Conservation (phyloP, 306 rosid genomes). For the Crotalaria pallida region DNA sequence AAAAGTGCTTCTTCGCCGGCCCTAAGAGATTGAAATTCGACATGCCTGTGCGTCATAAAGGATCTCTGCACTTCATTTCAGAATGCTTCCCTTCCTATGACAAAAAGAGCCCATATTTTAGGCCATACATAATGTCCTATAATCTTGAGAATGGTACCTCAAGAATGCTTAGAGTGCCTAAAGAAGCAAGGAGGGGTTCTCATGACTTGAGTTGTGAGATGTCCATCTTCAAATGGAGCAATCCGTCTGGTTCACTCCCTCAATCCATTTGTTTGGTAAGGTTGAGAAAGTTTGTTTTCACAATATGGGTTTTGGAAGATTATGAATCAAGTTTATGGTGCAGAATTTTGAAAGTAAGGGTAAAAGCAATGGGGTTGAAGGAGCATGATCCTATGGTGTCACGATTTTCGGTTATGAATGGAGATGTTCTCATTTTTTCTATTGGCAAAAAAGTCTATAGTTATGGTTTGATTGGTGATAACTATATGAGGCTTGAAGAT, state of each 20-base stretch:
- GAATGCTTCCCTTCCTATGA: neutral
- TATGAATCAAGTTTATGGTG: too few species aligned
- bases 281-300: too few species aligned
- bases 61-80: neutral
- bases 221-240: conserved; percentile 14
- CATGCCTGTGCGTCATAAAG: neutral
- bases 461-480: neutral
- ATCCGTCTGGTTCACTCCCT: neutral
- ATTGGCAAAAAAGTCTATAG: too few species aligned
- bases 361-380: neutral
- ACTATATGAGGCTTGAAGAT: conserved; percentile 3
- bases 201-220: neutral
- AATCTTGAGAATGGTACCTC: neutral
- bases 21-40: neutral
- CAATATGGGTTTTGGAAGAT: too few species aligned
- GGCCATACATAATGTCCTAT: conserved; percentile 6
- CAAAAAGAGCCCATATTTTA: neutral
- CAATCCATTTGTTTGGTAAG: conserved; percentile 19
- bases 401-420: neutral
- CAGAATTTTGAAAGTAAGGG: neutral
- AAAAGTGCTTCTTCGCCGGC: neutral
- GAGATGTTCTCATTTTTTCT: neutral
- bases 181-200: neutral
- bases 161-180: neutral
- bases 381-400: neutral